A percentile compares a stretch with the other conserved stretches of the same genome.
Evolutionary conservation across 805 yeast species (phyloP).

Genomic region (Ogataea saltuana): DNA sequence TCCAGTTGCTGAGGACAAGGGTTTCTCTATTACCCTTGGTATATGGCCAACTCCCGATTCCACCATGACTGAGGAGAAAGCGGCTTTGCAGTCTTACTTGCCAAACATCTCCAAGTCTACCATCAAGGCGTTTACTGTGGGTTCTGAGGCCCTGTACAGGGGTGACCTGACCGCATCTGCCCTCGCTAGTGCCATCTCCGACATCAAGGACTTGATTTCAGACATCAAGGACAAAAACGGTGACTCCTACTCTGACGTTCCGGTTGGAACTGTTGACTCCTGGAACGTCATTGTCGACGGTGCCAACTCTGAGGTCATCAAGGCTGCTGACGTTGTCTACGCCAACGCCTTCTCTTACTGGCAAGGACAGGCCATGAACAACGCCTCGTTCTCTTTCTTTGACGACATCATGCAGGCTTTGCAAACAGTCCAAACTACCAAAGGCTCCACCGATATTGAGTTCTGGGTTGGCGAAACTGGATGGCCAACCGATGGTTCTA

Average conservation of each 20-base stretch:
- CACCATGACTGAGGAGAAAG: constrained; percentile 73
- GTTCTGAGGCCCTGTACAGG: constrained; percentile 96
- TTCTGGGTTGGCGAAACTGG: constrained; percentile 99
- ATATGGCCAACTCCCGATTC: constrained; percentile 91
- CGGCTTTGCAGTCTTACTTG: constrained; percentile 67
- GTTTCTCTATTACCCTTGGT: constrained; percentile 78
- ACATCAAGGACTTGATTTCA: constrained; percentile 58
- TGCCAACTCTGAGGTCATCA: constrained; percentile 64
- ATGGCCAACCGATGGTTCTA: constrained; percentile 89
- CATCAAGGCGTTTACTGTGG: constrained; percentile 80
- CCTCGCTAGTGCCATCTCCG: constrained; percentile 67
- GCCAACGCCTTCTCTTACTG: constrained; percentile 98
- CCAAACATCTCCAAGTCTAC: constrained; percentile 70
- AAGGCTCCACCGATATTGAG: constrained; percentile 82
- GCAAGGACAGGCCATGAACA: constrained; percentile 90
- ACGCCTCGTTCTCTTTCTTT: constrained; percentile 87
- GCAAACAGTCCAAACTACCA: constrained; percentile 79
- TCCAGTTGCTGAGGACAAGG: constrained; percentile 80
- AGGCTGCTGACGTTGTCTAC: constrained; percentile 80
- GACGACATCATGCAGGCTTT: constrained; percentile 98
- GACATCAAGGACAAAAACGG: constrained; percentile 79
- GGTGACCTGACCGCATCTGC: constrained; percentile 73
- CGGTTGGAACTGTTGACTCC: constrained; percentile 93
- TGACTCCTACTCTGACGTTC: constrained; percentile 64
- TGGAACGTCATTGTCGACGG: constrained; percentile 92